Evolutionary conservation across 108 stramenopile genomes (phyloP).

Genomic region (Cyclostephanos invisitatus): DNA sequence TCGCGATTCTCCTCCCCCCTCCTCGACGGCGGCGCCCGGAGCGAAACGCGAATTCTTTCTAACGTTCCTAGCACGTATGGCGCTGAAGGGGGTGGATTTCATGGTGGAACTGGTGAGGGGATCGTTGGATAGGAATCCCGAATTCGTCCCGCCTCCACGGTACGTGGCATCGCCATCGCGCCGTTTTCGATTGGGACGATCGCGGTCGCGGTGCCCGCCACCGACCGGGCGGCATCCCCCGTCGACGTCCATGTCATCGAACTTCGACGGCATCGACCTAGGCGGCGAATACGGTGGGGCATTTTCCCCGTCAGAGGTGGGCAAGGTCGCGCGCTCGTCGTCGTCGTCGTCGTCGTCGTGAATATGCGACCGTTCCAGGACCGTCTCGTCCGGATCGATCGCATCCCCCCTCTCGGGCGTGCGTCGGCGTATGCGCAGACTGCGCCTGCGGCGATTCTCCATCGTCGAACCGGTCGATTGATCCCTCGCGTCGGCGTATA

Average conservation of each 20-base stretch:
- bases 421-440: slow-evolving; percentile 5
- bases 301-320: background rate
- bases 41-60: background rate
- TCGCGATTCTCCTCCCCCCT: background rate
- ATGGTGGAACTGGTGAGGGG: slow-evolving; percentile 4
- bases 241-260: slow-evolving; percentile 9
- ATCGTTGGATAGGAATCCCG: slow-evolving; percentile 4
- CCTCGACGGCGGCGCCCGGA: background rate
- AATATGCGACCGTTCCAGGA: slow-evolving; percentile 20
- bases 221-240: no score
- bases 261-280: background rate
- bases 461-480: background rate
- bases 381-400: slow-evolving; percentile 23
- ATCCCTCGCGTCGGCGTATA: slow-evolving; percentile 11
- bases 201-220: no score
- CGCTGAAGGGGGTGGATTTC: slow-evolving; percentile 1
- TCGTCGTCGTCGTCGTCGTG: background rate
- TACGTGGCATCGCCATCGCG: background rate
- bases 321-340: background rate
- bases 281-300: no score
- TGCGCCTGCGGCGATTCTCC: background rate
- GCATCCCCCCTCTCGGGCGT: background rate
- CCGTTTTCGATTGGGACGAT: background rate
- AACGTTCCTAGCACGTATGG: background rate
- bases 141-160: background rate